Percentiles rank a stretch among this genome's conserved stretches.
phyloP scores from a whole-genome alignment of 257 asterid genomes.

The Solanum okadae region DNA sequence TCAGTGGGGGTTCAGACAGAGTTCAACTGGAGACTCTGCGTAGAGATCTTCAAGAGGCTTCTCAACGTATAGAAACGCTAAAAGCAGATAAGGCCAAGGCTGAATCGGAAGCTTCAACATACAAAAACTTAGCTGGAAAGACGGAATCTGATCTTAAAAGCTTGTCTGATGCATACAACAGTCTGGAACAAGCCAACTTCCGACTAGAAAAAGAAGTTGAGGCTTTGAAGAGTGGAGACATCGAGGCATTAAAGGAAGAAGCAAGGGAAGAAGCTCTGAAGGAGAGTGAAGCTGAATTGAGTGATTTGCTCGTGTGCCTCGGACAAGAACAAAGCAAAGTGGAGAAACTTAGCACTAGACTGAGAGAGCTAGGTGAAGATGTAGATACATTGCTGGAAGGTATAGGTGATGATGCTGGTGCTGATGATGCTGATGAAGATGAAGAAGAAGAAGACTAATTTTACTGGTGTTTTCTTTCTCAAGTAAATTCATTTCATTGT shows the following conservation, averaged over 20 bases:
- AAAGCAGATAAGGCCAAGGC: conserved; percentile 59
- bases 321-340: conserved; percentile 98
- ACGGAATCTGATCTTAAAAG: conserved; percentile 81
- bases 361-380: conserved; percentile 73
- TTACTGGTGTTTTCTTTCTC: neutral
- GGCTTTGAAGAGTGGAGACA: conserved; percentile 41
- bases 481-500: neutral
- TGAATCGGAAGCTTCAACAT: conserved; percentile 47
- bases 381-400: conserved; percentile 65
- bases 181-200: conserved; percentile 82
- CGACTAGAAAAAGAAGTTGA: conserved; percentile 64
- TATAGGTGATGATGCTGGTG: conserved; percentile 59
- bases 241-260: conserved; percentile 63
- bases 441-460: conserved; percentile 44
- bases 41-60: conserved; percentile 59
- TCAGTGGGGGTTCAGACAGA: conserved; percentile 56
- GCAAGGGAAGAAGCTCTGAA: conserved; percentile 81
- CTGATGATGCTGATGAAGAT: conserved; percentile 47
- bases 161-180: conserved; percentile 85
- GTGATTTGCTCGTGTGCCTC: conserved; percentile 81
- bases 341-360: conserved; percentile 61
- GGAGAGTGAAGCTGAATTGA: conserved; percentile 84
- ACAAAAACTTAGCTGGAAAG: conserved; percentile 44
- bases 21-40: conserved; percentile 58
- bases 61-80: conserved; percentile 55